Conservation (phyloP, 139 green algal species). For the Nannochloris sp. region DNA sequence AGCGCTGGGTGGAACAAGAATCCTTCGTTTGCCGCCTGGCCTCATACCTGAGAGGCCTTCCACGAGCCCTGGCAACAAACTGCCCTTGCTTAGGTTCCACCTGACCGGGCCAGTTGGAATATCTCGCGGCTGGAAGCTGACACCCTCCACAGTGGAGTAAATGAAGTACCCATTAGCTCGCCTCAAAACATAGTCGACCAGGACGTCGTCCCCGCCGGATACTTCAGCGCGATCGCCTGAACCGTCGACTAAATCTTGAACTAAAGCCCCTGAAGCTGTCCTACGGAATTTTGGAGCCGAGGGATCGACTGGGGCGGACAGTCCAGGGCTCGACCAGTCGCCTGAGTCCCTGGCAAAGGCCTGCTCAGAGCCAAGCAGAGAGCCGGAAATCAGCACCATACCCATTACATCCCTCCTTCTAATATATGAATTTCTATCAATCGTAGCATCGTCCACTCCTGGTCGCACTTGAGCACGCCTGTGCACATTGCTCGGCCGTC, state of each 20-base stretch:
- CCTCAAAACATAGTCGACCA: slow-evolving; percentile 68
- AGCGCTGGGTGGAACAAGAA: slow-evolving; percentile 47
- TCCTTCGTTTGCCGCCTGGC: slow-evolving; percentile 50
- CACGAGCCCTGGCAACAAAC: slow-evolving; percentile 24
- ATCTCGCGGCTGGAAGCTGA: slow-evolving; percentile 70
- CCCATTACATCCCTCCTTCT: too few species aligned
- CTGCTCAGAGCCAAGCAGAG: neutral
- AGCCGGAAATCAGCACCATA: neutral
- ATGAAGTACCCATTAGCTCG: slow-evolving; percentile 55
- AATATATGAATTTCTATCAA: too few species aligned
- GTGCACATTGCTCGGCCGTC: too few species aligned
- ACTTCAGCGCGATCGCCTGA: slow-evolving; percentile 16
- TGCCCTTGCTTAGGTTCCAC: slow-evolving; percentile 27
- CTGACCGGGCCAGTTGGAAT: slow-evolving; percentile 52
- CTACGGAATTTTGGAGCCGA: slow-evolving; percentile 33
- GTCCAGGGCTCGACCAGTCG: slow-evolving; percentile 40
- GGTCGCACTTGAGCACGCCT: too few species aligned
- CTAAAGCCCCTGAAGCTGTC: slow-evolving; percentile 26
- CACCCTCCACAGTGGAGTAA: slow-evolving; percentile 64
- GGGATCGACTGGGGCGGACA: slow-evolving; percentile 23
- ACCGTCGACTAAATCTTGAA: slow-evolving; percentile 38
- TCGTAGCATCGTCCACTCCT: too few species aligned
- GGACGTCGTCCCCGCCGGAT: slow-evolving; percentile 37
- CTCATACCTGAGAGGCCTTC: slow-evolving; percentile 45
- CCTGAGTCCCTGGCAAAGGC: slow-evolving; percentile 7